phyloP scores from a whole-genome alignment of 2,329 filamentous ascomycete species.

The Aureobasidium sp. region DNA sequence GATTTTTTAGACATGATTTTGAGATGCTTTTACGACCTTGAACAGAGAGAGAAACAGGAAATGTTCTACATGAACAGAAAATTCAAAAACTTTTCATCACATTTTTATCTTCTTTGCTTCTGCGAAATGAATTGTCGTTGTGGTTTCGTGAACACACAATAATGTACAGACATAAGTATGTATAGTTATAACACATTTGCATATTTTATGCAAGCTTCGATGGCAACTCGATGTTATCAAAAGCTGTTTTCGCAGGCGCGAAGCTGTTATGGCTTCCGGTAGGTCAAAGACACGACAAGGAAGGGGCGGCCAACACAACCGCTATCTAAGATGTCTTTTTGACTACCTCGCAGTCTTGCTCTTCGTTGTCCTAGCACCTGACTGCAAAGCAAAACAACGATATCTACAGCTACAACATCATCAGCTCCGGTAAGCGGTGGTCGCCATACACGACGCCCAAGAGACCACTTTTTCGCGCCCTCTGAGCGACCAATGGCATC shows the following conservation, averaged over 20 bases:
- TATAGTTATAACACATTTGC: neutral
- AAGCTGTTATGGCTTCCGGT: neutral
- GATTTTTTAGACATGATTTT: neutral
- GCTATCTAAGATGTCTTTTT: no score
- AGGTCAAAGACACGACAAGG: no score
- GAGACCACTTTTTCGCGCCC: no score
- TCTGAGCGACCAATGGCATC: no score
- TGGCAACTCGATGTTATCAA: neutral
- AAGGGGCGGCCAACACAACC: no score
- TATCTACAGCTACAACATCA: no score
- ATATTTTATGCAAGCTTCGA: neutral
- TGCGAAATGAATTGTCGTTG: neutral
- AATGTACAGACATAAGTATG: neutral
- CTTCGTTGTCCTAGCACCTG: no score
- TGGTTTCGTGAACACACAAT: neutral
- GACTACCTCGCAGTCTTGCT: no score
- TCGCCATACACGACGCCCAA: no score
- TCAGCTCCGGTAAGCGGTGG: no score
- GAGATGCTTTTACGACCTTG: neutral
- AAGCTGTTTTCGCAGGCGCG: neutral
- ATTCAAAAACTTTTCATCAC: neutral
- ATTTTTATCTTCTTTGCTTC: neutral
- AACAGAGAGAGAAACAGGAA: neutral
- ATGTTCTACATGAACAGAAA: neutral
- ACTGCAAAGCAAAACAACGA: no score